A percentile compares a stretch with the other conserved stretches of the same genome.
These are phyloP conservation scores for Collariella sp. DNA, from an alignment of 495 filamentous ascomycete genomes.

Conservation along the genomic window DNA sequence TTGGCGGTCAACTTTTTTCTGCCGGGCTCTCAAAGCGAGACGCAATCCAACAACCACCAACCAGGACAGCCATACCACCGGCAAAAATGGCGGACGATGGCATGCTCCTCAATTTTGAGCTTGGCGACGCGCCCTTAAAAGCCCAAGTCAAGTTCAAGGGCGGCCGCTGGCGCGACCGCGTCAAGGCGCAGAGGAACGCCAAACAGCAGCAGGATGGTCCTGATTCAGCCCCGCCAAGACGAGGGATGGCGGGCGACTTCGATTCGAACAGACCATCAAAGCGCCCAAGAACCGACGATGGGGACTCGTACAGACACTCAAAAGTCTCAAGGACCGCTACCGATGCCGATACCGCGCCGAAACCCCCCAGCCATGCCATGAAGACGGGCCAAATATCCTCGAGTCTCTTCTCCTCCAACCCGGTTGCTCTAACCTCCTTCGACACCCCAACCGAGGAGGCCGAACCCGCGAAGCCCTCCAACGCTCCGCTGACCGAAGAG, in stretches of 20 bases:
- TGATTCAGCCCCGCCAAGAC: constrained; percentile 6
- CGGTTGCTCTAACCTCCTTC: constrained; percentile 51
- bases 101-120: constrained; percentile 85
- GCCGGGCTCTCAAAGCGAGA: constrained; percentile 3
- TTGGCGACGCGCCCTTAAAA: constrained; percentile 53
- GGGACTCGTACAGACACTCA: constrained; percentile 11
- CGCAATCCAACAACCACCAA: not conserved
- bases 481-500: constrained; percentile 83
- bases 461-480: constrained; percentile 67
- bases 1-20: constrained; percentile 20
- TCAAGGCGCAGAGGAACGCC: constrained; percentile 65
- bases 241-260: constrained; percentile 12
- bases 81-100: constrained; percentile 81
- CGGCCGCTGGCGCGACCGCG: constrained; percentile 82
- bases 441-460: constrained; percentile 32
- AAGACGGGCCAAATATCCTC: constrained; percentile 57
- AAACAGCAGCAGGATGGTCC: constrained; percentile 26
- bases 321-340: constrained; percentile 14
- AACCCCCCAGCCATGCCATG: constrained; percentile 21
- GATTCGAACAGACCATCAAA: constrained; percentile 31
- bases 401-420: constrained; percentile 86
- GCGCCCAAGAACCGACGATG: constrained; percentile 31
- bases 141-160: constrained; percentile 68
- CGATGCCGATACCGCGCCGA: constrained; percentile 8
- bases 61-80: not conserved